Evolutionary conservation across 495 filamentous ascomycete species (phyloP), one percentile per base, ranked within the genome.

Genomic region (Umbilicaria muhlenbergii): DNA sequence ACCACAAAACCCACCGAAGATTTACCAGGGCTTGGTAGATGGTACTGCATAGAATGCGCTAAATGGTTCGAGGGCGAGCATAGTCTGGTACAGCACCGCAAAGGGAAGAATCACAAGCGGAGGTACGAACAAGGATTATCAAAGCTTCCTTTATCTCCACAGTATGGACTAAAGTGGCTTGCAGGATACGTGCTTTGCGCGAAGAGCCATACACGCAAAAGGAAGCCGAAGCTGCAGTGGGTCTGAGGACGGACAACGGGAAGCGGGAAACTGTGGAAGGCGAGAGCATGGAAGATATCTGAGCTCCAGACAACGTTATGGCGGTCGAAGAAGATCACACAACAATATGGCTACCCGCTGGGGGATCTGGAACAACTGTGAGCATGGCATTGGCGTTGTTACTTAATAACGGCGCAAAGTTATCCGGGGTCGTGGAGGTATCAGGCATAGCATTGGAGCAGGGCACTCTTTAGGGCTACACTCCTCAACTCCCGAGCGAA

Each of bases 11-110:
- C 83, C 19, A 63, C 72, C 15, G 89, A 94, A 57, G 89, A 95
- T 51, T 71, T 91, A 13, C 91, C 89, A 6, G 88, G 77, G 0
- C 65, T 94, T 21, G 89, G 89, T 5, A 65, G 70, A 54, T 79
- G 74, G 49, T 94, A 94, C 58, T 98, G 89, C 59, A 68, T 81
- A n/a, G 83, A 93, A 64, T 98, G 89, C 55, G 78, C 87, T 34
- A 95, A 93, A 66, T 95, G 82, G 80, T 95, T 89, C 59, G 91
- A 95, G 62, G 81, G 77, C 42, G 86, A 92, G 40, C 62, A 75
- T 51, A 91, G 79, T 53, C 65, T 93, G 46, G 68, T 75, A 21
- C 63, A 71, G 21, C 91, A 98, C 59, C 67, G 64, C 32, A 85
- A 81, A 62, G 86, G 88, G 45, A 98, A 94, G 66, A 80, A 78